These are phyloP conservation scores for Penstemon davidsonii DNA, from an alignment of 257 asterid genomes.

Conservation along the genomic window DNA sequence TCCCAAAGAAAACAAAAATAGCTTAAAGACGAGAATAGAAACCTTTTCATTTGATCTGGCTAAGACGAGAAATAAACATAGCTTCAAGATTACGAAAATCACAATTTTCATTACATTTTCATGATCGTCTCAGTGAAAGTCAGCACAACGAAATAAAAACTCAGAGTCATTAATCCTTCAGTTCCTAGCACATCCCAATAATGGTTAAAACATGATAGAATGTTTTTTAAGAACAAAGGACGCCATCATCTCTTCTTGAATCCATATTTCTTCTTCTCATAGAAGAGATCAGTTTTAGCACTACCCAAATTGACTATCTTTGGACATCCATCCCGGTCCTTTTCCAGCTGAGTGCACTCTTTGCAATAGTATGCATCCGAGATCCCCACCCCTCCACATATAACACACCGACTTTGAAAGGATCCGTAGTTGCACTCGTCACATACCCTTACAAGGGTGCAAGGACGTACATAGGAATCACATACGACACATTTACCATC, in stretches of 20 bases:
- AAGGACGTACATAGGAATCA: constrained; percentile 87
- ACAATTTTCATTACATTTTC: too few relatives aligned
- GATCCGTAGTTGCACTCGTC: constrained; percentile 93
- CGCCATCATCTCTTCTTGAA: constrained; percentile 68
- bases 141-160: too few relatives aligned
- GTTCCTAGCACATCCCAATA: too few relatives aligned
- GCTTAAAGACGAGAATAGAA: too few relatives aligned
- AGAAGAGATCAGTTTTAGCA: constrained; percentile 82
- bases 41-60: too few relatives aligned
- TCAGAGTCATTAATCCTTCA: too few relatives aligned
- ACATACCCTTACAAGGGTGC: constrained; percentile 82
- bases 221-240: too few relatives aligned
- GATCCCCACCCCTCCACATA: constrained; percentile 82
- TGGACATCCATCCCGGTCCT: constrained; percentile 87
- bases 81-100: too few relatives aligned
- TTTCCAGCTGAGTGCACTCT: constrained; percentile 88
- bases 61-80: too few relatives aligned
- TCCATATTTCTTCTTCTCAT: constrained; percentile 84
- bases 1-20: too few relatives aligned
- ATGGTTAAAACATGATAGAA: too few relatives aligned
- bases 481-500: constrained; percentile 88
- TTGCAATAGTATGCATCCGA: constrained; percentile 92
- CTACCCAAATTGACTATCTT: constrained; percentile 85
- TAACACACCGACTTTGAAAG: constrained; percentile 84
- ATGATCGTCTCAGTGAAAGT: too few relatives aligned